Percentiles rank a stretch among this genome's conserved stretches.
Conservation (phyloP, 1,284 basidiomycete genomes). For the Tylopilus sp. region DNA sequence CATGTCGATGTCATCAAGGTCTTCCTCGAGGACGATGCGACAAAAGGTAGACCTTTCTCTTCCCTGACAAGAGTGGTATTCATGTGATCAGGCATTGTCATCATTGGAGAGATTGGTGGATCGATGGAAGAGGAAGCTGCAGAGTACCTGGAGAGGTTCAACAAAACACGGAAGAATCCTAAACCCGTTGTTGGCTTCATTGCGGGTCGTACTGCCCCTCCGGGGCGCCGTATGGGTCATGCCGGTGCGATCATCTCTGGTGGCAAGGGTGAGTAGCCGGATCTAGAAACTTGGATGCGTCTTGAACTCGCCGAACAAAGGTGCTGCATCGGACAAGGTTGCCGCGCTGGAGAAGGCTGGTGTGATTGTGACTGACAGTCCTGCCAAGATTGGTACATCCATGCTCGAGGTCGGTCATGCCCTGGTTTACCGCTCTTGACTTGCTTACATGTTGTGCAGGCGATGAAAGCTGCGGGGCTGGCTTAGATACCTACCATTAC, state of each 20-base stretch:
- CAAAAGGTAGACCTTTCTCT: conserved; percentile 62
- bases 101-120: conserved; percentile 99
- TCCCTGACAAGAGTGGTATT: conserved; percentile 1
- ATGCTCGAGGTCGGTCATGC: conserved; percentile 72
- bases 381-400: conserved; percentile 88
- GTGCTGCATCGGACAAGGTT: conserved; percentile 95
- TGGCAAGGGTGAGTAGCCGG: conserved; percentile 73
- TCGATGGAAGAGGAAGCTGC: conserved; percentile 99
- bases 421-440: background rate
- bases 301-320: conserved; percentile 35
- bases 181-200: conserved; percentile 99
- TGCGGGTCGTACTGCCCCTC: conserved; percentile 95
- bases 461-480: conserved; percentile 84
- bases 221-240: conserved; percentile 98
- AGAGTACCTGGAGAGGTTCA: conserved; percentile 91
- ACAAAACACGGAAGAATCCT: conserved; percentile 83
- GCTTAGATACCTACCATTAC: conserved; percentile 46
- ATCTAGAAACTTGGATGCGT: background rate
- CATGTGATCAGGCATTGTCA: conserved; percentile 73
- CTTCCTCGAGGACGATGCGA: conserved; percentile 91
- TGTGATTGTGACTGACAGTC: conserved; percentile 91
- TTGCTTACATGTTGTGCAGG: conserved; percentile 41
- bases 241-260: conserved; percentile 98
- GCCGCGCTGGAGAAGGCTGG: conserved; percentile 92
- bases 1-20: conserved; percentile 96